These are phyloP conservation scores for Niebla homalea DNA, from an alignment of 495 filamentous ascomycete genomes.

Conservation along the genomic window DNA sequence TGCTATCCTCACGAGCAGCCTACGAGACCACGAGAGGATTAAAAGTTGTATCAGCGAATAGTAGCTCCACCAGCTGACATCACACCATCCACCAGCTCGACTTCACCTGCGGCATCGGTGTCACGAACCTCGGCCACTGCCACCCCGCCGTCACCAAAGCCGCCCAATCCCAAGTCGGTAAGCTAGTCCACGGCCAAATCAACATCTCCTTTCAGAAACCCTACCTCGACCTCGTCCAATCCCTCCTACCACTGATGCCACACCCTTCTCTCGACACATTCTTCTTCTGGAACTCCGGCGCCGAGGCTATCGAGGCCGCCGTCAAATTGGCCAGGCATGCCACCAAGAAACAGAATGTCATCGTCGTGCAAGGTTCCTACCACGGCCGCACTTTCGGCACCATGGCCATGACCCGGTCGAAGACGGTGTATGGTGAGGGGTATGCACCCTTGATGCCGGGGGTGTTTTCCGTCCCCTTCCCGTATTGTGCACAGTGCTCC, in stretches of 20 bases:
- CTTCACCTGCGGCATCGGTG: constrained; percentile 13
- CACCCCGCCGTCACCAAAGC: constrained; percentile 14
- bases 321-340: constrained; percentile 40
- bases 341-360: constrained; percentile 13
- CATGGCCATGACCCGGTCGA: constrained; percentile 14
- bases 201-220: constrained; percentile 17
- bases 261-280: constrained; percentile 13
- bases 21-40: too few relatives aligned
- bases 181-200: constrained; percentile 12
- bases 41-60: background rate
- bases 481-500: constrained; percentile 11
- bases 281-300: constrained; percentile 14
- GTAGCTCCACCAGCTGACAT: background rate
- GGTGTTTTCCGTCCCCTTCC: constrained; percentile 10
- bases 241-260: constrained; percentile 11
- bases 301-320: constrained; percentile 46
- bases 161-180: constrained; percentile 9
- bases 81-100: background rate
- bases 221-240: constrained; percentile 9
- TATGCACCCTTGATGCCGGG: constrained; percentile 18
- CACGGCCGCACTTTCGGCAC: constrained; percentile 15
- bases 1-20: too few relatives aligned
- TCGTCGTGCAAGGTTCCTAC: constrained; percentile 15
- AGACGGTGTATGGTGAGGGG: constrained; percentile 16
- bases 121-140: constrained; percentile 14